Base-by-base conservation (phyloP, 2,329 filamentous ascomycete genomes). In the Colletotrichum sp. region DNA sequence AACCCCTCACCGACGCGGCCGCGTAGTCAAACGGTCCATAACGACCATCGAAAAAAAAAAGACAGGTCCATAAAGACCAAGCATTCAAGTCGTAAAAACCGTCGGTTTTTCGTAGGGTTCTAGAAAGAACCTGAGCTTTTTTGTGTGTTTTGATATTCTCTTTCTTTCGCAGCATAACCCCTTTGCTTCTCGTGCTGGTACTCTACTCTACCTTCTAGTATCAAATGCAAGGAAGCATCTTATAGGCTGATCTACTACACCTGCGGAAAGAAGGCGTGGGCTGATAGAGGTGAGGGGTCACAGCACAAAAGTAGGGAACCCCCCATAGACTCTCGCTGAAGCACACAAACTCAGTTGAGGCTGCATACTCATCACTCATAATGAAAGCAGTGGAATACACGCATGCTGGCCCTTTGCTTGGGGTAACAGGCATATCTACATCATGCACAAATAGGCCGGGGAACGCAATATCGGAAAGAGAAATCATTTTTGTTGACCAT, bases 401-500 rank as follows among this genome's bases (percentile, higher is more conserved):
- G 2, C 5, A 22, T n/a, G 9, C 18, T 48, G 8, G 9, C 18
- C 39, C 39, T 9, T 6, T 66, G 13, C 39, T 65, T 10, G 16
- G 4, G 18, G 9, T 8, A 32, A 36, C 28, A 30, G n/a, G 7
- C 15, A 22, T 8, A 12, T 10, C 62, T 15, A 30, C 25, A 48
- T 28, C 25, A 22, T 48, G 16, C 62, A 52, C 16, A 13, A 15
- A 48, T 5, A 12, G 9, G 4, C 30, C 8, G 52, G 13, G 25
- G 10, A 15, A 52, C 9, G 36, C 16, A 18, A 66, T 32, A 22
- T 22, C 32, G 22, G 28, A 56, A 60, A 60, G 32, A 34, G 27
- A 32, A 61, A 66, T 25, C 28, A 30, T 74, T 74, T 70, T 61
- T 66, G 71, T 66, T 71, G 34, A 58, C 67, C 67, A 60, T 66